Evolutionary conservation across 202 grass and related monocot species (phyloP), one percentile per base, ranked within the genome.

Genomic region (Musa balbisiana): DNA sequence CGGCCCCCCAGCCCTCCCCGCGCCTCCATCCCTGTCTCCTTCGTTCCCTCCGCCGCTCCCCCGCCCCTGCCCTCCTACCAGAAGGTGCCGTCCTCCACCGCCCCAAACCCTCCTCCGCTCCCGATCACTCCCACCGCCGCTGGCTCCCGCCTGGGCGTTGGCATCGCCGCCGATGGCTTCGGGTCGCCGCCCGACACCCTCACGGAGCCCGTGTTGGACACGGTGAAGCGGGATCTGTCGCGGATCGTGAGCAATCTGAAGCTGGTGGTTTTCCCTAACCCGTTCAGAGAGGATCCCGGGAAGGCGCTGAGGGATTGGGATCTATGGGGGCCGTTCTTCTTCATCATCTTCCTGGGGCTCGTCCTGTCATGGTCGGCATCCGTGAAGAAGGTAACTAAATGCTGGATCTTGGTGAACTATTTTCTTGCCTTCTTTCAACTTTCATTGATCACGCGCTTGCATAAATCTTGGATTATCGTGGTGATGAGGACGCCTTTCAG

Each of bases 231-330:
- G 70, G 94, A 98, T 88, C 89, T 98, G 75, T 72, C 88, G 3
- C 89, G 95, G 85, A 94, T 98, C 81, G 81, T 98, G 66, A 93
- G 95, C 80, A 98, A 98, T 53, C 90, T 97, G 72, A 97, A 97
- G 82, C 90, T 93, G 73, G 93, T 93, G 21, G 93, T 97, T 73
- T 97, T 98, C 85, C 94, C 94, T 24, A 98, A 98, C 80, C 95
- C 94, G 55, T 83, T 85, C 80, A 87, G 95, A 62, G 95, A 94
- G 72, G 95, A 94, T 83, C 95, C 95, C 0, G 95, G 95, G 66
- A 98, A 98, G 85, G 95, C 95, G 53, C 89, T 98, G 23, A 83
- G 95, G 83, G 91, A 98, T 83, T 98, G 95, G 94, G 95, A 98
- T 79, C 87, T 98, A 1, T 98, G 95, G 95, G 94, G 95, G 0